Percentiles rank a stretch among this genome's conserved stretches.
phyloP scores from a whole-genome alignment of 805 yeast species.

The Candida pseudoglaebosa region DNA sequence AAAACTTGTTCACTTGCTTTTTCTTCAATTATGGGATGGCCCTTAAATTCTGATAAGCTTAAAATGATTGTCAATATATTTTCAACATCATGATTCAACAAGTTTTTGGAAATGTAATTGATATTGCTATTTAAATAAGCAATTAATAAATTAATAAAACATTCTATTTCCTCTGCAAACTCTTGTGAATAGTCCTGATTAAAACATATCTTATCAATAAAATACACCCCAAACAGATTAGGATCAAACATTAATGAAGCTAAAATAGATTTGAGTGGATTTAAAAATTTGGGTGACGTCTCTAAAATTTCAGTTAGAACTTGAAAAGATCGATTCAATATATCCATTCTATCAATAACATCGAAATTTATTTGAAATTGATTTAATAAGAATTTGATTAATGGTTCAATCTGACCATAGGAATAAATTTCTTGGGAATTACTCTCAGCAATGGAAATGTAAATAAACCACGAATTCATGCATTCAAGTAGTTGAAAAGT shows the following conservation, averaged over 20 bases:
- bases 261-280: slow-evolving; percentile 23
- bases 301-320: slow-evolving; percentile 45
- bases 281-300: slow-evolving; percentile 40
- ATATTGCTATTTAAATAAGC: slow-evolving; percentile 46
- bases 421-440: slow-evolving; percentile 30
- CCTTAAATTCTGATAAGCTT: slow-evolving; percentile 52
- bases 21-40: slow-evolving; percentile 59
- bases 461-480: slow-evolving; percentile 34
- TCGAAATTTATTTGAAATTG: slow-evolving; percentile 13
- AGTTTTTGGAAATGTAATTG: slow-evolving; percentile 34
- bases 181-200: slow-evolving; percentile 25
- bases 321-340: slow-evolving; percentile 23
- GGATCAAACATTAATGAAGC: slow-evolving; percentile 35
- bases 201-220: slow-evolving; percentile 30
- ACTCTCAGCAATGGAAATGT: slow-evolving; percentile 33
- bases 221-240: slow-evolving; percentile 41
- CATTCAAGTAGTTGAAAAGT: slow-evolving; percentile 18
- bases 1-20: slow-evolving; percentile 46
- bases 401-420: slow-evolving; percentile 17
- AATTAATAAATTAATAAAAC: slow-evolving; percentile 44
- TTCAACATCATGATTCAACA: slow-evolving; percentile 32
- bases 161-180: slow-evolving; percentile 31
- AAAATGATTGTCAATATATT: slow-evolving; percentile 47
- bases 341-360: slow-evolving; percentile 11
- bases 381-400: slow-evolving; percentile 20